Evolutionary conservation across 1,284 basidiomycete genomes (phyloP).

Genomic region (Ustanciosporium gigantosporum): DNA sequence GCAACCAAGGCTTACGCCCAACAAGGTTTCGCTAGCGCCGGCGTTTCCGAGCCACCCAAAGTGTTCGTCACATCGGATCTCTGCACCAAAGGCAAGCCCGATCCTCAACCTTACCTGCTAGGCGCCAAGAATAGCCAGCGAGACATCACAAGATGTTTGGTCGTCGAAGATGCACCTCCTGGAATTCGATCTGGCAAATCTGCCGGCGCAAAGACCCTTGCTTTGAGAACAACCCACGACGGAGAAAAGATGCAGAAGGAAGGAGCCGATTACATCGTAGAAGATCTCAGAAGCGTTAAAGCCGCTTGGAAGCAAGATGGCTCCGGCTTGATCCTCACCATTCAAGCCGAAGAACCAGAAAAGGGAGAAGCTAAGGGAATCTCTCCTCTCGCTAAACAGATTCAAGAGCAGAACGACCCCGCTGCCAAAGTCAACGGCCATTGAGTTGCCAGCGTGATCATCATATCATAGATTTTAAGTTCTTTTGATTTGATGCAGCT

Average conservation of each 20-base stretch:
- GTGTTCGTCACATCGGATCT: constrained; percentile 57
- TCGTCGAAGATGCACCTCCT: constrained; percentile 59
- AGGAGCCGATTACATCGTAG: constrained; percentile 54
- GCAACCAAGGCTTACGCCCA: constrained; percentile 58
- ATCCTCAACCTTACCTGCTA: constrained; percentile 56
- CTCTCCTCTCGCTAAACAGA: constrained; percentile 19
- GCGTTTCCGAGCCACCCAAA: constrained; percentile 27
- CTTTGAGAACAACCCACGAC: constrained; percentile 52
- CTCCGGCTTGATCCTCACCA: constrained; percentile 37
- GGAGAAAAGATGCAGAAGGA: constrained; percentile 47
- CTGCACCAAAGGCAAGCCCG: constrained; percentile 54
- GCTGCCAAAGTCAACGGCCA: not conserved
- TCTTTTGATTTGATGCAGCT: no score
- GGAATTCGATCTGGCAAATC: constrained; percentile 51
- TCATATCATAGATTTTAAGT: no score
- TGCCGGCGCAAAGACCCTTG: constrained; percentile 55
- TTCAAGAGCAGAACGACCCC: constrained; percentile 21
- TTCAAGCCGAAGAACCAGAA: constrained; percentile 44
- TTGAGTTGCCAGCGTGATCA: no score
- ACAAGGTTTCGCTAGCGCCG: constrained; percentile 48
- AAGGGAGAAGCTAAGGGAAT: constrained; percentile 33
- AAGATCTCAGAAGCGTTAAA: constrained; percentile 49
- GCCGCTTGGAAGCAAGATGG: constrained; percentile 53
- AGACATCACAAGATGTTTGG: constrained; percentile 49
- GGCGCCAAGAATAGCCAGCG: constrained; percentile 43